Conservation (phyloP, 495 filamentous ascomycete genomes). For the Podospora anserina region DNA sequence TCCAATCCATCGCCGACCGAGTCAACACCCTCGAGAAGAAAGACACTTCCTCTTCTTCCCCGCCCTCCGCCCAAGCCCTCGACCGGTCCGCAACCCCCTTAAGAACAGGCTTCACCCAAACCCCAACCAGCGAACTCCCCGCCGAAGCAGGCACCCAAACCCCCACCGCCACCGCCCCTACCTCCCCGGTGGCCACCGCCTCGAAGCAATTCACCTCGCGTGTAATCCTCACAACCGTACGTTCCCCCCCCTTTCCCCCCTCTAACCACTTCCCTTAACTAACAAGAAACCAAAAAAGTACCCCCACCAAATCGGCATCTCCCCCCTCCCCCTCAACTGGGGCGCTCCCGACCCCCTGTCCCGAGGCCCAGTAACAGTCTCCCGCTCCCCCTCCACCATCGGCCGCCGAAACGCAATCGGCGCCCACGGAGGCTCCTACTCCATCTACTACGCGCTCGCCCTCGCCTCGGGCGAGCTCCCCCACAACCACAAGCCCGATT, state of each 20-base stretch:
- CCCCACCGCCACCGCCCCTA: constrained; percentile 17
- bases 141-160: constrained; percentile 34
- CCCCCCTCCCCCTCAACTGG: constrained; percentile 86
- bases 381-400: constrained; percentile 68
- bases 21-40: constrained; percentile 29
- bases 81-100: constrained; percentile 25
- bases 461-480: constrained; percentile 87
- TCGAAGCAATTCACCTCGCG: constrained; percentile 32
- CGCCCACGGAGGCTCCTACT: constrained; percentile 96
- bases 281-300: constrained; percentile 42
- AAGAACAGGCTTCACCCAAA: constrained; percentile 21
- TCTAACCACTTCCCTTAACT: too few relatives aligned
- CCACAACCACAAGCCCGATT: constrained; percentile 79
- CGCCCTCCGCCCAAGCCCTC: not conserved
- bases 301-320: constrained; percentile 89
- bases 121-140: constrained; percentile 28
- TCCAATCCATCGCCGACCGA: constrained; percentile 65
- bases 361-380: constrained; percentile 89
- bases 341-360: constrained; percentile 68
- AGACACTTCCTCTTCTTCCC: not conserved
- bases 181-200: constrained; percentile 14
- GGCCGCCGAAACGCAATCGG: constrained; percentile 77
- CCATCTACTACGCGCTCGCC: constrained; percentile 92
- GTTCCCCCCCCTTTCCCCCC: too few relatives aligned
- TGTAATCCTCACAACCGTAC: constrained; percentile 59